phyloP scores from a whole-genome alignment of 768 basidiomycete species.

The Tricholoma matsutake region DNA sequence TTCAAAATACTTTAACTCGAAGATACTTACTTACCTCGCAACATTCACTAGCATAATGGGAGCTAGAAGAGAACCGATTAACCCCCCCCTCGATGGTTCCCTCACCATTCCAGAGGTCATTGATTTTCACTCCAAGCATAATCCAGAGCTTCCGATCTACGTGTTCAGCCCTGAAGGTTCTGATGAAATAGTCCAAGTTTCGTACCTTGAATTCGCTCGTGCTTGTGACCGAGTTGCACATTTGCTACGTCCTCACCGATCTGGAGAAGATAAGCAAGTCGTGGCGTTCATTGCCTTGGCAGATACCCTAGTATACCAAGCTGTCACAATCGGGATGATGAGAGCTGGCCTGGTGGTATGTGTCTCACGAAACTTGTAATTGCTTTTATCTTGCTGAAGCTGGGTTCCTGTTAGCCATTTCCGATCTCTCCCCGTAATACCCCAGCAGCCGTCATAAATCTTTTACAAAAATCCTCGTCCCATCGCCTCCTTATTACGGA shows the following conservation, averaged over 20 bases:
- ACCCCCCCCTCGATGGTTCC: not conserved
- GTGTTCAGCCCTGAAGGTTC: constrained; percentile 16
- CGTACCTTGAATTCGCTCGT: constrained; percentile 37
- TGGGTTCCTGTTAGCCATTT: constrained; percentile 28
- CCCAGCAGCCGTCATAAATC: constrained; percentile 29
- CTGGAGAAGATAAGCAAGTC: constrained; percentile 19
- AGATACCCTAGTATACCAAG: constrained; percentile 32
- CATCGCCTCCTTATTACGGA: constrained; percentile 33
- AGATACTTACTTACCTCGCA: no score
- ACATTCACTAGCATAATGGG: not conserved
- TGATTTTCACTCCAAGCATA: constrained; percentile 21
- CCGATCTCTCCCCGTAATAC: constrained; percentile 39
- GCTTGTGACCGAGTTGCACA: constrained; percentile 38
- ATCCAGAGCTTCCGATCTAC: constrained; percentile 16
- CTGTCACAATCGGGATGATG: constrained; percentile 30
- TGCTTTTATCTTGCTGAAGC: no score
- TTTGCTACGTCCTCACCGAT: constrained; percentile 25
- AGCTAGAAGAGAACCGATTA: not conserved
- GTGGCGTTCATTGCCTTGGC: constrained; percentile 28
- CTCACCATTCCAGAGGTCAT: constrained; percentile 8
- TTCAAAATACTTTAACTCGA: no score
- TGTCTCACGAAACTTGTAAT: not conserved
- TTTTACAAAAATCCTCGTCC: constrained; percentile 34
- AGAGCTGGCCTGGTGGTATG: constrained; percentile 28
- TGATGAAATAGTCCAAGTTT: constrained; percentile 20